Conservation (phyloP, 2,329 filamentous ascomycete species). For the Sodiomyces alkalinus region DNA sequence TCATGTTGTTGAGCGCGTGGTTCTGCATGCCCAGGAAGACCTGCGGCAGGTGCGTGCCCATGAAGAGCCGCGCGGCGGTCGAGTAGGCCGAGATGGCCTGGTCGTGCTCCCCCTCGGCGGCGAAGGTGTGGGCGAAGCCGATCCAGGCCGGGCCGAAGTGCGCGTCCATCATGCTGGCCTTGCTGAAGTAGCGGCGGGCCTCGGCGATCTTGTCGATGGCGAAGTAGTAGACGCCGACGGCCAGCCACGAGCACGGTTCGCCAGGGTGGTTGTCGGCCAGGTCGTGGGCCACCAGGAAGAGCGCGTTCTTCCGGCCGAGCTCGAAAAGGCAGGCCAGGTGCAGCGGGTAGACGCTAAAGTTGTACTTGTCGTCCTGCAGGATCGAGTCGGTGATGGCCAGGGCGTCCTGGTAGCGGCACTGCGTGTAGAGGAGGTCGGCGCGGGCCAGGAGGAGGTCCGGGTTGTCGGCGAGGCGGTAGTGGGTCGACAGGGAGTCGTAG, state of each 20-base stretch:
- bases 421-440: constrained; percentile 84
- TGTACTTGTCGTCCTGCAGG: constrained; percentile 71
- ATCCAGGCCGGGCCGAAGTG: constrained; percentile 98
- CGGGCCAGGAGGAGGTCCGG: constrained; percentile 81
- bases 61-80: constrained; percentile 85
- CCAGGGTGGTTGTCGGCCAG: constrained; percentile 83
- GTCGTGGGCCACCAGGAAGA: constrained; percentile 87
- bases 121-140: constrained; percentile 95
- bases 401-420: constrained; percentile 84
- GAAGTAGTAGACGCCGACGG: constrained; percentile 91
- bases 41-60: constrained; percentile 90
- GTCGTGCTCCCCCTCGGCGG: constrained; percentile 92
- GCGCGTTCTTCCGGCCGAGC: constrained; percentile 68
- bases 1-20: constrained; percentile 88
- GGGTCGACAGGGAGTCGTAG: constrained; percentile 80
- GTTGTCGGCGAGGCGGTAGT: constrained; percentile 78
- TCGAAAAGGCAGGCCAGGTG: constrained; percentile 87
- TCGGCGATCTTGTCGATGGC: constrained; percentile 80
- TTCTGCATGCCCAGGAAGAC: constrained; percentile 98
- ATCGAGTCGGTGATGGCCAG: constrained; percentile 72
- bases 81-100: constrained; percentile 97
- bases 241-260: constrained; percentile 84
- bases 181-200: constrained; percentile 89
- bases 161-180: constrained; percentile 92
- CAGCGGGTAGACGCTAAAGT: constrained; percentile 76